These are phyloP conservation scores for Aeschynomene evenia DNA, from an alignment of 306 rosid genomes.

Conservation along the genomic window DNA sequence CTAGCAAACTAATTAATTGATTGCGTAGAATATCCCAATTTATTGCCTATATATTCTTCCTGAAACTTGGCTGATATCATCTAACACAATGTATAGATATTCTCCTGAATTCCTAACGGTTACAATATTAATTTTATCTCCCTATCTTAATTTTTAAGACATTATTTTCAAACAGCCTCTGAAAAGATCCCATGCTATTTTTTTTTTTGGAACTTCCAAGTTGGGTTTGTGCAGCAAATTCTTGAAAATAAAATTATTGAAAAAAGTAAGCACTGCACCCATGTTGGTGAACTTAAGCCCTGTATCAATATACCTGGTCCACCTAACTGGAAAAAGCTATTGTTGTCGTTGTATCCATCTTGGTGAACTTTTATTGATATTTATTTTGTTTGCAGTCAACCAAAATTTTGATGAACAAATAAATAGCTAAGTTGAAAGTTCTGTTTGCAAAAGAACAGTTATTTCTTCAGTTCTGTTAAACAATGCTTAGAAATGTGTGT, in stretches of 20 bases:
- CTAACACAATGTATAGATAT: too few relatives aligned
- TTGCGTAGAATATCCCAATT: too few relatives aligned
- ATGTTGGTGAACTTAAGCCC: neutral
- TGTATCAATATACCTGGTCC: neutral
- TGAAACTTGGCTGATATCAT: too few relatives aligned
- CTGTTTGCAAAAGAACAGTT: neutral
- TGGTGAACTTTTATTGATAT: neutral
- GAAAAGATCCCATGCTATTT: neutral
- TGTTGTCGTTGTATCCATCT: neutral
- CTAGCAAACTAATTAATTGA: too few relatives aligned
- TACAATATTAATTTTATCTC: neutral
- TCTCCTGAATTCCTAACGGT: too few relatives aligned
- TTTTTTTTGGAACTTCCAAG: conserved; percentile 9
- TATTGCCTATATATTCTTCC: too few relatives aligned
- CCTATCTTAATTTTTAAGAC: neutral
- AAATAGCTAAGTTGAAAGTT: conserved; percentile 9
- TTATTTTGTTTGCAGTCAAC: neutral
- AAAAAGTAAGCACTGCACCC: neutral
- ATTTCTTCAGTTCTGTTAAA: conserved; percentile 1
- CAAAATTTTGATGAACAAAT: neutral
- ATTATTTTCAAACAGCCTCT: neutral
- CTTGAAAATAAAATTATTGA: neutral
- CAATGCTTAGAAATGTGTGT: conserved; percentile 1
- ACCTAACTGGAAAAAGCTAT: neutral
- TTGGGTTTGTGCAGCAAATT: neutral